Conservation (phyloP, 495 filamentous ascomycete genomes). For the Aspergillus incahuasiensis region DNA sequence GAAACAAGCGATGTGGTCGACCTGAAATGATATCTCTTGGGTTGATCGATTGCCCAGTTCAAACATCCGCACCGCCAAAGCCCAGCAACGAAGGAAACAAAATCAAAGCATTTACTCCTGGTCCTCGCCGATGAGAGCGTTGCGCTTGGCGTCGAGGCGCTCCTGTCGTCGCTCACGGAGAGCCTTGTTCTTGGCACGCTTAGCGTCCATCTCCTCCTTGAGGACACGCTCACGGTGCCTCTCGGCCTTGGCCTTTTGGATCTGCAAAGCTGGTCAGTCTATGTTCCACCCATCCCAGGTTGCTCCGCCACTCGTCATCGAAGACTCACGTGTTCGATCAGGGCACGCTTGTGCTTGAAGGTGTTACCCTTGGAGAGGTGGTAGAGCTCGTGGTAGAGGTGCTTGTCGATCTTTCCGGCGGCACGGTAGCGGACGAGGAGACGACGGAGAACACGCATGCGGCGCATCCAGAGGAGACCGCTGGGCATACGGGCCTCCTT, state of each 20-base stretch:
- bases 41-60: conserved; percentile 26
- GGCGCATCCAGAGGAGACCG: conserved; percentile 99
- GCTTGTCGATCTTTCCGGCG: conserved; percentile 99
- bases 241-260: conserved; percentile 99
- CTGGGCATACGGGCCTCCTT: conserved; percentile 98
- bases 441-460: conserved; percentile 96
- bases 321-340: conserved; percentile 95
- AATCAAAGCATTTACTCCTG: conserved; percentile 52
- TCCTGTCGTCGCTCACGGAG: conserved; percentile 93
- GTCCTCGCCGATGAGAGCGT: conserved; percentile 68
- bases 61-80: conserved; percentile 44
- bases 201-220: conserved; percentile 99
- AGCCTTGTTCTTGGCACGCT: conserved; percentile 99
- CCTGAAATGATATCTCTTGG: conserved; percentile 15
- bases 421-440: conserved; percentile 99
- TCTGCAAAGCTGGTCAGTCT: conserved; percentile 53
- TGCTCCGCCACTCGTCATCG: background rate
- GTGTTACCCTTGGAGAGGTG: conserved; percentile 99
- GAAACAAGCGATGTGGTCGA: conserved; percentile 19
- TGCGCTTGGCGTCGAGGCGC: conserved; percentile 84
- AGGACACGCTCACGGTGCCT: conserved; percentile 86
- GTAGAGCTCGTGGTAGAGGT: conserved; percentile 99
- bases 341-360: conserved; percentile 99
- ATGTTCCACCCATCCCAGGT: background rate
- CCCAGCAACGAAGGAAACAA: conserved; percentile 30